Conservation (phyloP, 257 asterid genomes). For the Plantago ovata region DNA sequence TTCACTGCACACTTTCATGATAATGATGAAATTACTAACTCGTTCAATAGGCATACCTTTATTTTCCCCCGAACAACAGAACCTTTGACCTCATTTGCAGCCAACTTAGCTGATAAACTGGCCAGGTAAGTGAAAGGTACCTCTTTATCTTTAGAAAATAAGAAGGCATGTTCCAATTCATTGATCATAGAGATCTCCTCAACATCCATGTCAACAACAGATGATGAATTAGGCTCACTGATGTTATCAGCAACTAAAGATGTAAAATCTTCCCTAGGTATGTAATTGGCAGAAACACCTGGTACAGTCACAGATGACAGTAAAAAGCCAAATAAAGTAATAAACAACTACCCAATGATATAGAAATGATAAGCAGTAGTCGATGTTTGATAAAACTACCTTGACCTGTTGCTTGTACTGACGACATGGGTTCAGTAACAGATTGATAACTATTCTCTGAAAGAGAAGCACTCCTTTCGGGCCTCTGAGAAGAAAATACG, state of each 20-base stretch:
- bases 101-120: slow-evolving; percentile 61
- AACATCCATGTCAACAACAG: slow-evolving; percentile 31
- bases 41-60: slow-evolving; percentile 45
- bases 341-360: background rate
- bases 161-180: slow-evolving; percentile 39
- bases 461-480: slow-evolving; percentile 17
- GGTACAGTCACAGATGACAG: slow-evolving; percentile 7
- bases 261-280: slow-evolving; percentile 27
- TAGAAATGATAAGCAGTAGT: background rate
- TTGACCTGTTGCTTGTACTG: slow-evolving; percentile 21
- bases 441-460: slow-evolving; percentile 24
- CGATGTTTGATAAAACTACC: slow-evolving; percentile 21
- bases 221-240: slow-evolving; percentile 24
- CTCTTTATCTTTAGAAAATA: slow-evolving; percentile 50
- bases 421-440: slow-evolving; percentile 15
- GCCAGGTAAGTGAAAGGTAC: slow-evolving; percentile 88
- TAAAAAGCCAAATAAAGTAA: background rate
- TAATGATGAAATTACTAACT: background rate
- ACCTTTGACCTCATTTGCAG: slow-evolving; percentile 35
- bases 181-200: slow-evolving; percentile 48
- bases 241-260: slow-evolving; percentile 23
- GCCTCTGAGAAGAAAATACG: slow-evolving; percentile 23
- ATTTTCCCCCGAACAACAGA: slow-evolving; percentile 63
- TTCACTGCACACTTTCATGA: background rate
- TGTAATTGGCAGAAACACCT: slow-evolving; percentile 17